Percentiles rank a stretch among this genome's conserved stretches.
Evolutionary conservation across 2,329 filamentous ascomycete genomes (phyloP).

Genomic region (Rhinocladiella mackenziei): DNA sequence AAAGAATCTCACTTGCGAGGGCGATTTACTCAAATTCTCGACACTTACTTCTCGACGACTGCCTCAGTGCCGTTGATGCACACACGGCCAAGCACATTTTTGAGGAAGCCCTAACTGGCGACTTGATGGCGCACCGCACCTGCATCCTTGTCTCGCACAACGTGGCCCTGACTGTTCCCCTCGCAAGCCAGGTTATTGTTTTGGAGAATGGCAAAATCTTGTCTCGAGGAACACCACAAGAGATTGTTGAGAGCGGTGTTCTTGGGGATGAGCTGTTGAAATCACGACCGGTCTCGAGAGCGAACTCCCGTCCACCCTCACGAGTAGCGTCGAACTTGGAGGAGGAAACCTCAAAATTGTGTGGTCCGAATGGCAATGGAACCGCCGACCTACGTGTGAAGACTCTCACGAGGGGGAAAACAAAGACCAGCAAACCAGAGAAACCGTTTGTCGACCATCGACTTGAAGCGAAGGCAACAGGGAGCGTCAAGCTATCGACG

Average conservation of each 20-base stretch:
- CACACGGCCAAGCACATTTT: conserved; percentile 99
- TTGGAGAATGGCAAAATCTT: conserved; percentile 81
- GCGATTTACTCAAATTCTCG: conserved; percentile 94
- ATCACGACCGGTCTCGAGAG: conserved; percentile 66
- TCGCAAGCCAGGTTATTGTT: conserved; percentile 74
- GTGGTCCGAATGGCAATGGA: conserved; percentile 43
- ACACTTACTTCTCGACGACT: conserved; percentile 89
- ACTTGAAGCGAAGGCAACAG: conserved; percentile 74
- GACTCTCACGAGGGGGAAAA: conserved; percentile 36
- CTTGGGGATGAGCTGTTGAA: conserved; percentile 80
- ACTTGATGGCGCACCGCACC: conserved; percentile 81
- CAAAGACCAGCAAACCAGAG: conserved; percentile 38
- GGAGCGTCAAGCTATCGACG: conserved; percentile 82
- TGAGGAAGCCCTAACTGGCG: conserved; percentile 82
- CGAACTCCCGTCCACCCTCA: conserved; percentile 70
- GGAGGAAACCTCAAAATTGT: conserved; percentile 56
- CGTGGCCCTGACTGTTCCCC: conserved; percentile 76
- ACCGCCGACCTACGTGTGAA: conserved; percentile 32
- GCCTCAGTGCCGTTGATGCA: conserved; percentile 91
- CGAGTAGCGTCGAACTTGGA: conserved; percentile 71
- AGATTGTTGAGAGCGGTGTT: conserved; percentile 81
- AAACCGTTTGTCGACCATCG: conserved; percentile 42
- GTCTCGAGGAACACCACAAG: conserved; percentile 69
- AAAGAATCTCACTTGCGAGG: conserved; percentile 92
- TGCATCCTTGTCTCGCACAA: conserved; percentile 97